A percentile compares a stretch with the other conserved stretches of the same genome.
Evolutionary conservation across 306 rosid species (phyloP).

Genomic region (Coriaria nepalensis): DNA sequence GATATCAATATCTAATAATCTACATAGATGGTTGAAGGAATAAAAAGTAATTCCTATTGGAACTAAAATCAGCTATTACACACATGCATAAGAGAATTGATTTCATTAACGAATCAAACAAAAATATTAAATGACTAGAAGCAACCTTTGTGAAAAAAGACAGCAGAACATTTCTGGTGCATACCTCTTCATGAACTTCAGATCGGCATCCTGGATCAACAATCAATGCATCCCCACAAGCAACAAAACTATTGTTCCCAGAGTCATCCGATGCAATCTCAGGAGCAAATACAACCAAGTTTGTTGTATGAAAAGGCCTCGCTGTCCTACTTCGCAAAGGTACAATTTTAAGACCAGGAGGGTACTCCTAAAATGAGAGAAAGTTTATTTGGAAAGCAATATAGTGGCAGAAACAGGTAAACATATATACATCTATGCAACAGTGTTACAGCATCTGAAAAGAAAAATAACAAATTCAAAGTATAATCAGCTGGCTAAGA

Average conservation of each 20-base stretch:
- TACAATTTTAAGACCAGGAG: constrained; percentile 55
- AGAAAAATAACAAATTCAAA: no score
- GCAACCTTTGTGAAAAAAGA: not conserved
- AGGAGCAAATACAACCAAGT: constrained; percentile 68
- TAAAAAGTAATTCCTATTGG: no score
- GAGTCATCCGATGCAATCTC: constrained; percentile 22
- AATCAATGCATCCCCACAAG: constrained; percentile 70
- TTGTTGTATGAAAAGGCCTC: constrained; percentile 64
- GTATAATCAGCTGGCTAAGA: no score
- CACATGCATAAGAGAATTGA: no score
- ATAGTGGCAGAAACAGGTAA: not conserved
- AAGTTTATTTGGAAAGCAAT: no score
- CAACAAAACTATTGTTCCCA: constrained; percentile 29
- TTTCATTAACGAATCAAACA: no score
- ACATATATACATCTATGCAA: not conserved
- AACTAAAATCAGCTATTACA: no score
- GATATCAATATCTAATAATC: no score
- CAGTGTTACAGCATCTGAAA: no score
- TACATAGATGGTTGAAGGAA: no score
- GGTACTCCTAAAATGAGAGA: constrained; percentile 54
- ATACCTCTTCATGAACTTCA: constrained; percentile 64
- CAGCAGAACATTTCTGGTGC: not conserved
- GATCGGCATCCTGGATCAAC: constrained; percentile 84
- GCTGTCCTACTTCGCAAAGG: constrained; percentile 71
- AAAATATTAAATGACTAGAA: no score